phyloP scores from a whole-genome alignment of 1,284 basidiomycete species.

The Ustilago lituana region DNA sequence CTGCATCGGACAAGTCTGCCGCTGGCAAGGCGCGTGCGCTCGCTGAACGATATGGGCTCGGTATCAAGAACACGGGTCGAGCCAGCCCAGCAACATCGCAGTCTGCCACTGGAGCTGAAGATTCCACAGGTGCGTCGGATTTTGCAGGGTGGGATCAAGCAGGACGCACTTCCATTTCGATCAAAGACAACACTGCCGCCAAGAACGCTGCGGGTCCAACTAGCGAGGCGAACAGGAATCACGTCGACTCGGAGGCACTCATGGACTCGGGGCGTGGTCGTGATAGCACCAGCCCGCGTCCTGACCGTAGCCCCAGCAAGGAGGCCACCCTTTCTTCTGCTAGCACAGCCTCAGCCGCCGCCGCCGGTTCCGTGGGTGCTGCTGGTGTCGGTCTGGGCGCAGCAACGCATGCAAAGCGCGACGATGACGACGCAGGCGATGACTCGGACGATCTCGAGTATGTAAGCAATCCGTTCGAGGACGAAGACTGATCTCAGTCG shows the following conservation, averaged over 20 bases:
- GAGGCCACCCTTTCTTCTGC: constrained; percentile 1
- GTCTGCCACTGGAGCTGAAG: neutral
- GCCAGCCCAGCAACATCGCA: constrained; percentile 2
- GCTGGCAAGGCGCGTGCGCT: constrained; percentile 29
- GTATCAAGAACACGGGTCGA: constrained; percentile 28
- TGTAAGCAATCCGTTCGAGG: constrained; percentile 60
- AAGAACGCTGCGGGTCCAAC: neutral
- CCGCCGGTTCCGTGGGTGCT: constrained; percentile 3
- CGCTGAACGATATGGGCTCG: constrained; percentile 39
- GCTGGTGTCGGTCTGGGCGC: neutral
- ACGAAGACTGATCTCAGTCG: constrained; percentile 55
- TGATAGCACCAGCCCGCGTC: constrained; percentile 33
- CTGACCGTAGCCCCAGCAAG: constrained; percentile 18
- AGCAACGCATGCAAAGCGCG: constrained; percentile 4
- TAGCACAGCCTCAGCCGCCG: neutral
- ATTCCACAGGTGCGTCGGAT: constrained; percentile 14
- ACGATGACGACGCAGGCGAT: constrained; percentile 31
- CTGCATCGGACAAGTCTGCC: neutral
- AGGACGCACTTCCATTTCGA: constrained; percentile 41
- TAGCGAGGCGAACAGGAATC: neutral
- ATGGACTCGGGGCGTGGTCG: constrained; percentile 49
- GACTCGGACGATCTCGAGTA: constrained; percentile 58
- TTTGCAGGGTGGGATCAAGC: constrained; percentile 51
- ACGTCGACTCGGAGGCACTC: constrained; percentile 31
- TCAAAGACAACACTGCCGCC: constrained; percentile 50